Base-by-base conservation (phyloP, 441 rosid species). In the Metrosideros polymorpha region DNA sequence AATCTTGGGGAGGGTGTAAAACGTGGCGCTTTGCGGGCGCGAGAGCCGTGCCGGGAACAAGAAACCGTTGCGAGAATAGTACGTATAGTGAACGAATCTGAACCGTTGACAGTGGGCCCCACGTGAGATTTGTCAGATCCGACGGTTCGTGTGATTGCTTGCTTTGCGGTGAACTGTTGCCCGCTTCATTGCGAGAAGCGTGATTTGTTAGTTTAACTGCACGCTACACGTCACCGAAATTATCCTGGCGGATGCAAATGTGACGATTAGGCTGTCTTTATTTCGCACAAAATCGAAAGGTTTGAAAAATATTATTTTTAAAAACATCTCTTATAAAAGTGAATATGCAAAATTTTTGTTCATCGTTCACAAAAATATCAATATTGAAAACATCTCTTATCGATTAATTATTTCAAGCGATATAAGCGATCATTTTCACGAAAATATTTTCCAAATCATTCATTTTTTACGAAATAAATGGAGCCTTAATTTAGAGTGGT, bases 21-120 rank as follows among this genome's bases (percentile, higher is more conserved):
- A 71, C 93, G 92, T 93, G 95, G 94, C 92, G 85, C 79, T 82
- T 84, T 53, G 30, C 29, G 6, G 84, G 66, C 54, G 82, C 87
- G 92, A 92, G 94, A 43, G 83, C 86, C 94, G 93, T 91, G 93
- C 79, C 79, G 47, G 24, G 47, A 35, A 35, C 79, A 47, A 66
- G 47, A 18, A 51, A 6, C 22, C 54, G 24, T 51, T 18, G 17
- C 22, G 54, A 51, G 54, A 51, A 4, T 54, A 8, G 57, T 24
- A 25, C 27, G 57, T 4, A 12, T 24, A 25, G n/a, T 25, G 57
- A 24, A 25, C 9, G n/a, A 25, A 71, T 71, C n/a, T 19, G 25
- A 24, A 35, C 79, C 79, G 47, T 10, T 24, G 27, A 39, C 5
- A 9, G 24, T 71, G 79, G 79, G 47, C 5, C 79, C 47, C 79